Evolutionary conservation across 129 eudicot species (phyloP).

Genomic region (Kitagawia praeruptora): DNA sequence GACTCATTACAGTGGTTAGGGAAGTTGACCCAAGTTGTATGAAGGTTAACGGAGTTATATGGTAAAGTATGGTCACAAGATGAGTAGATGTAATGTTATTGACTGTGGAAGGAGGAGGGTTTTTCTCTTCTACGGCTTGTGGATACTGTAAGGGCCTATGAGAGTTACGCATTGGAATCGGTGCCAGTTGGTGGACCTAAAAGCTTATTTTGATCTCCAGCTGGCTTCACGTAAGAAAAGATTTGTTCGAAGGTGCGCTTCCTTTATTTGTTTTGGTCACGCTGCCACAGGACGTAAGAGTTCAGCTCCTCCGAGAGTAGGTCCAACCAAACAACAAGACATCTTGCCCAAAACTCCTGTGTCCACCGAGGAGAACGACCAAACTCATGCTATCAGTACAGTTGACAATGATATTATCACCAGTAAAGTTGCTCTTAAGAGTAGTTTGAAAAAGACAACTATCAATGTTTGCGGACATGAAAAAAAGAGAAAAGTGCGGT

Average conservation of each 20-base stretch:
- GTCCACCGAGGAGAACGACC: slow-evolving; percentile 34
- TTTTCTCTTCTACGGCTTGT: slow-evolving; percentile 86
- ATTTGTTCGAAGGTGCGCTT: slow-evolving; percentile 63
- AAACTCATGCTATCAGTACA: slow-evolving; percentile 7
- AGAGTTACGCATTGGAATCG: slow-evolving; percentile 89
- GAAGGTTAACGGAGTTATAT: neutral
- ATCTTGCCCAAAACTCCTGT: slow-evolving; percentile 17
- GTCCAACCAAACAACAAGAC: slow-evolving; percentile 48
- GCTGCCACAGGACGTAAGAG: slow-evolving; percentile 52
- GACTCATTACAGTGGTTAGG: slow-evolving; percentile 3
- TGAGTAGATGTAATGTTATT: slow-evolving; percentile 87
- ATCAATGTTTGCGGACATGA: slow-evolving; percentile 19
- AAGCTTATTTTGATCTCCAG: slow-evolving; percentile 48
- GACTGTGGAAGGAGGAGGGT: slow-evolving; percentile 96
- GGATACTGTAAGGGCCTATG: slow-evolving; percentile 90
- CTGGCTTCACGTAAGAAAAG: slow-evolving; percentile 74
- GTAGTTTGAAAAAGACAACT: slow-evolving; percentile 54
- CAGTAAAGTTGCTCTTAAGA: slow-evolving; percentile 33
- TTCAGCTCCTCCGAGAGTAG: slow-evolving; percentile 57
- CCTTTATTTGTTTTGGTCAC: slow-evolving; percentile 75
- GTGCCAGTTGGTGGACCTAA: slow-evolving; percentile 82
- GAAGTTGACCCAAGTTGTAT: neutral
- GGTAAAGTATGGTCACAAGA: slow-evolving; percentile 37
- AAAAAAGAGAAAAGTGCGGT: slow-evolving; percentile 59
- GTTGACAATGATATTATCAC: slow-evolving; percentile 30